Evolutionary conservation across 73 alveolate species (phyloP), one percentile per base, ranked within the genome.

Genomic region (Durusdinium trenchii): DNA sequence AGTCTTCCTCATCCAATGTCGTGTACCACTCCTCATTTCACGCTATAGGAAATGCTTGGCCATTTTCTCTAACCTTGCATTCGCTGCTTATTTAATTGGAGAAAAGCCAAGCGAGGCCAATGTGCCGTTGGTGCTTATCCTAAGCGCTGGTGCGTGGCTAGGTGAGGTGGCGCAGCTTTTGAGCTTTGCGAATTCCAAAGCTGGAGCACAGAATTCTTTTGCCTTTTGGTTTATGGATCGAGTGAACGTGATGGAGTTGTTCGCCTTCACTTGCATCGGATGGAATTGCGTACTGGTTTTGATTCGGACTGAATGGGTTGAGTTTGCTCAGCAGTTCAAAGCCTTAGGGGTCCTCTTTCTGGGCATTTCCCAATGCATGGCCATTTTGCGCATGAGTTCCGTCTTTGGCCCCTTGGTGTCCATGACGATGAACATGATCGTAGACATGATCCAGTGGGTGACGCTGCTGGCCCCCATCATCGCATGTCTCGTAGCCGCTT

Each of bases 211-310:
- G 7, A 26, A 76, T 40, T 43, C 61, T 40, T 26, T 76, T 36
- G 10, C 86, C 7, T 76, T 76, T 76, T 76, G 86, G 86, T 76
- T 76, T 45, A 76, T 76, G 86, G 86, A 76, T 60, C 86, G 86
- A 18, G 86, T 76, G 42, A 76, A 76, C 28, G 86, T 76, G 61
- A 76, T 76, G 86, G 86, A 76, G 60, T 42, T 76, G 42, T 18
- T 45, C 45, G 86, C 86, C 42, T 76, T 43, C 61, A 76, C 86
- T 40, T 76, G 86, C 61, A 43, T 76, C 1, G 86, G 42, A 12
- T 76, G 86, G 86, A 76, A 52, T 40, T 43, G 86, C 36, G 86
- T 76, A 60, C 86, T 76, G 40, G 40, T 52, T 5, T 76, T 76
- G 86, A 76, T 76, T 6, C 61, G 14, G 61, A 52, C 86, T 76